Percentiles rank a stretch among this genome's conserved stretches.
These are phyloP conservation scores for Boletellus emodensis DNA, from an alignment of 768 basidiomycete genomes.

Conservation along the genomic window DNA sequence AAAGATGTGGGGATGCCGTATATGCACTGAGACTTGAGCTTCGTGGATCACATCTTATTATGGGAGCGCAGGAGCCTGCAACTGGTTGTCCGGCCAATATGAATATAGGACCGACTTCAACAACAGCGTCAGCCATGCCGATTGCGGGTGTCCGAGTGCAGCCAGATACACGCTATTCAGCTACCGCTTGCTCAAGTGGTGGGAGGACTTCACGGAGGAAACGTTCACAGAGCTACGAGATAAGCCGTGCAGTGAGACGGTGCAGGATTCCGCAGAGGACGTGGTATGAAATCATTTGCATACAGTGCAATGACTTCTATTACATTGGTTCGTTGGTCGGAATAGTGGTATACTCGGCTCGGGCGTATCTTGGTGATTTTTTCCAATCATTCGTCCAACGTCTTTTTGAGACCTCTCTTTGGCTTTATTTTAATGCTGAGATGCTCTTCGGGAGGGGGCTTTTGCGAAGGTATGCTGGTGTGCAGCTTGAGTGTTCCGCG, in stretches of 20 bases:
- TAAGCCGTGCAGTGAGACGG: constrained; percentile 13
- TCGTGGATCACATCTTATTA: constrained; percentile 13
- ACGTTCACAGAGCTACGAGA: constrained; percentile 11
- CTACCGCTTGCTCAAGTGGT: constrained; percentile 6
- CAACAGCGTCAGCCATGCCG: too few relatives aligned
- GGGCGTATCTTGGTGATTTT: too few relatives aligned
- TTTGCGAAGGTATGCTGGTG: background rate
- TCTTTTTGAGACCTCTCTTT: too few relatives aligned
- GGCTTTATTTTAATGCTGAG: too few relatives aligned
- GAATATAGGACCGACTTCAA: too few relatives aligned
- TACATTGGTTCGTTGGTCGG: too few relatives aligned
- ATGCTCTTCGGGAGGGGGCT: too few relatives aligned
- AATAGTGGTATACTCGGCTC: too few relatives aligned
- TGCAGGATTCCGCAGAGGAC: constrained; percentile 1
- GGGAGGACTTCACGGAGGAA: constrained; percentile 19
- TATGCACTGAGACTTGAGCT: background rate
- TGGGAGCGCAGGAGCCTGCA: background rate
- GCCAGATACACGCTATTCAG: background rate
- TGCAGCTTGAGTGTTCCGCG: too few relatives aligned
- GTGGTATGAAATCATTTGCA: constrained; percentile 1
- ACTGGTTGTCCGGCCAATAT: constrained; percentile 2
- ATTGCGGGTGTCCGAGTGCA: too few relatives aligned
- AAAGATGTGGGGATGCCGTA: constrained; percentile 9
- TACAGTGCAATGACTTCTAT: constrained; percentile 7
- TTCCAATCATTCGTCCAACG: too few relatives aligned